These are phyloP conservation scores for Cercospora sp. DNA, from an alignment of 2,329 filamentous ascomycete species.

Conservation along the genomic window DNA sequence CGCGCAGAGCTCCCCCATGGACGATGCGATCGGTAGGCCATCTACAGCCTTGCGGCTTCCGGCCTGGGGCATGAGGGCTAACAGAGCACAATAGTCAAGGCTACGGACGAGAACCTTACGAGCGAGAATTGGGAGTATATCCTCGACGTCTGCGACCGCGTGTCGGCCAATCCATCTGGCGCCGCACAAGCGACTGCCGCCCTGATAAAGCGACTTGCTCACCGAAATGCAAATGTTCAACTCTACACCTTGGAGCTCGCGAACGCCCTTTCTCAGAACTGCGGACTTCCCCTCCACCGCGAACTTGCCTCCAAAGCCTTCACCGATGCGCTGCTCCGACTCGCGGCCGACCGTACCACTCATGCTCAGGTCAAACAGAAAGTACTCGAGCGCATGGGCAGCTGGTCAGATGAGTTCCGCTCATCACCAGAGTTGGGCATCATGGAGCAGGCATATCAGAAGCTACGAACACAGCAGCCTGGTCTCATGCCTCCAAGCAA, in stretches of 20 bases:
- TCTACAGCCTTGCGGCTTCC: background rate
- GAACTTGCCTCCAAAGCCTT: conserved; percentile 89
- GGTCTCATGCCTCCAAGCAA: conserved; percentile 84
- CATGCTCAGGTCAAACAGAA: conserved; percentile 96
- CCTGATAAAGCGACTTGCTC: conserved; percentile 87
- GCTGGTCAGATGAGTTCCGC: conserved; percentile 94
- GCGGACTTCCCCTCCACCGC: conserved; percentile 80
- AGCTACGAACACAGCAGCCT: conserved; percentile 74
- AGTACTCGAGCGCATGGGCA: conserved; percentile 93
- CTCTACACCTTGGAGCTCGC: conserved; percentile 92
- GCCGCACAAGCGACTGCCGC: conserved; percentile 67
- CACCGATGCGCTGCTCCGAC: conserved; percentile 86
- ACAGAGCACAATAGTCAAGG: conserved; percentile 58
- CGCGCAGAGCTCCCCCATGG: conserved; percentile 24
- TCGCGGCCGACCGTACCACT: conserved; percentile 90
- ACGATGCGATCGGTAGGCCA: conserved; percentile 22
- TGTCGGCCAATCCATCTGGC: conserved; percentile 39
- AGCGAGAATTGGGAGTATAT: conserved; percentile 74
- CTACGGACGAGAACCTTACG: conserved; percentile 98
- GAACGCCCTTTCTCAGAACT: conserved; percentile 90
- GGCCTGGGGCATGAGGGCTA: background rate
- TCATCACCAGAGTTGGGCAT: conserved; percentile 89
- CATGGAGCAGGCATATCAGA: conserved; percentile 93
- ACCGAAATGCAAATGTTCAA: conserved; percentile 94
- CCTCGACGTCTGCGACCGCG: conserved; percentile 49